A percentile compares a stretch with the other conserved stretches of the same genome.
Evolutionary conservation across 2,329 filamentous ascomycete genomes (phyloP).

Genomic region (Podosphaera leucotricha): DNA sequence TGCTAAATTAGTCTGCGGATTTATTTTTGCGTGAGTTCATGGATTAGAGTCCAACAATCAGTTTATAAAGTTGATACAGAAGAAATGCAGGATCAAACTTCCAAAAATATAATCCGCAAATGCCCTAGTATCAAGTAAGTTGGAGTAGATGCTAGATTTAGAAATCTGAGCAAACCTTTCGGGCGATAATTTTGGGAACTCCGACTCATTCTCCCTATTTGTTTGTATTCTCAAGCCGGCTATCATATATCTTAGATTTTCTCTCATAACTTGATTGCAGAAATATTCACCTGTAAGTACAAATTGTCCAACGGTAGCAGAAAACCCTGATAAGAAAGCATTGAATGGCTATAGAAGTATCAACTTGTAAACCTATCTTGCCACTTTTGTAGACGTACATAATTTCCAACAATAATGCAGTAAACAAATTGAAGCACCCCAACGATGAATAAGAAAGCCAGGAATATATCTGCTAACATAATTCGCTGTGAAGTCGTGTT

Average conservation of each 20-base stretch:
- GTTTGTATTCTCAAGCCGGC: conserved; percentile 77
- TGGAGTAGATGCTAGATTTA: background rate
- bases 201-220: conserved; percentile 53
- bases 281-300: conserved; percentile 55
- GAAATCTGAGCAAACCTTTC: conserved; percentile 36
- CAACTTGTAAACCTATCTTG: conserved; percentile 1
- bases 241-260: conserved; percentile 13
- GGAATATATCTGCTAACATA: conserved; percentile 77
- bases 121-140: conserved; percentile 31
- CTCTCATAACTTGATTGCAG: background rate
- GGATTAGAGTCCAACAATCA: conserved; percentile 19
- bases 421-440: conserved; percentile 86
- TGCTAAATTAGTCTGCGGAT: too few species aligned
- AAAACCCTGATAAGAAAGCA: conserved; percentile 89
- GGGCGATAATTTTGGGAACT: conserved; percentile 54
- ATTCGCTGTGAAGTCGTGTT: conserved; percentile 68
- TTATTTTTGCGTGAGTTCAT: too few species aligned
- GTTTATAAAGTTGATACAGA: conserved; percentile 99
- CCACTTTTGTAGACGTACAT: conserved; percentile 35
- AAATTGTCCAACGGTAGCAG: conserved; percentile 86
- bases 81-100: conserved; percentile 90
- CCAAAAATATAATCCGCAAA: conserved; percentile 94
- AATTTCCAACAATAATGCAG: conserved; percentile 79
- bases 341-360: conserved; percentile 63
- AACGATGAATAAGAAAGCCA: conserved; percentile 65